Percentiles rank a stretch among this genome's conserved stretches.
phyloP scores from a whole-genome alignment of 2,329 filamentous ascomycete species.

The Aspergillus pseudonomiae region DNA sequence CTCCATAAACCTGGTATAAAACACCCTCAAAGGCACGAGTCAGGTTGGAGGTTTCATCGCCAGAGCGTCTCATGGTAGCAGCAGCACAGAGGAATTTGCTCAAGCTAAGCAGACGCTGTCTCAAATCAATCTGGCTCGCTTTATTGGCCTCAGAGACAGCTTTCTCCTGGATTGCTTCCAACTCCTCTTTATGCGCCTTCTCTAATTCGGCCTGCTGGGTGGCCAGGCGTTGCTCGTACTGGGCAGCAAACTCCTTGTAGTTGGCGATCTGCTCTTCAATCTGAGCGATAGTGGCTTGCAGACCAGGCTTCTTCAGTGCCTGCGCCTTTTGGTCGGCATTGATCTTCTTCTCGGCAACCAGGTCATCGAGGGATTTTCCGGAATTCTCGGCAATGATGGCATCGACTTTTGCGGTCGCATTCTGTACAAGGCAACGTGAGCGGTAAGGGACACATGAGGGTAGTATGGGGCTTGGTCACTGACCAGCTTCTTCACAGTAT shows the following conservation, averaged over 20 bases:
- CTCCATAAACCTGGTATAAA: conserved; percentile 65
- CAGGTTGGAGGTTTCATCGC: conserved; percentile 61
- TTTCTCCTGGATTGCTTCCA: conserved; percentile 56
- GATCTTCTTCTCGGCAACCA: conserved; percentile 65
- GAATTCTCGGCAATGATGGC: conserved; percentile 63
- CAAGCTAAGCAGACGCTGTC: conserved; percentile 59
- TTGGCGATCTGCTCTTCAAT: conserved; percentile 64
- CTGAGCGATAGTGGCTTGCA: conserved; percentile 59
- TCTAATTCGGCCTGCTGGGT: conserved; percentile 60
- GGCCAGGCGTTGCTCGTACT: conserved; percentile 59
- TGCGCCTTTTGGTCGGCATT: conserved; percentile 68
- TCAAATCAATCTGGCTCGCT: conserved; percentile 51
- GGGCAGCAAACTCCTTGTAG: conserved; percentile 62
- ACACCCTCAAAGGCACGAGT: conserved; percentile 66
- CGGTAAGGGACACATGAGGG: conserved; percentile 2
- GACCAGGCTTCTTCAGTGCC: conserved; percentile 63
- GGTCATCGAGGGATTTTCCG: conserved; percentile 62
- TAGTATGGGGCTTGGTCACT: conserved; percentile 40
- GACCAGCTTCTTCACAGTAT: conserved; percentile 92
- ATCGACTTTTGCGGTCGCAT: conserved; percentile 63
- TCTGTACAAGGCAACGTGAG: conserved; percentile 42
- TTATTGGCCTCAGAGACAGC: conserved; percentile 53
- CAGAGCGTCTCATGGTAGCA: conserved; percentile 61
- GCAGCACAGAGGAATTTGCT: conserved; percentile 66
- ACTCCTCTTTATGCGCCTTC: conserved; percentile 58